These are phyloP conservation scores for Talaromyces sp. DNA, from an alignment of 2,329 filamentous ascomycete species.

Conservation along the genomic window DNA sequence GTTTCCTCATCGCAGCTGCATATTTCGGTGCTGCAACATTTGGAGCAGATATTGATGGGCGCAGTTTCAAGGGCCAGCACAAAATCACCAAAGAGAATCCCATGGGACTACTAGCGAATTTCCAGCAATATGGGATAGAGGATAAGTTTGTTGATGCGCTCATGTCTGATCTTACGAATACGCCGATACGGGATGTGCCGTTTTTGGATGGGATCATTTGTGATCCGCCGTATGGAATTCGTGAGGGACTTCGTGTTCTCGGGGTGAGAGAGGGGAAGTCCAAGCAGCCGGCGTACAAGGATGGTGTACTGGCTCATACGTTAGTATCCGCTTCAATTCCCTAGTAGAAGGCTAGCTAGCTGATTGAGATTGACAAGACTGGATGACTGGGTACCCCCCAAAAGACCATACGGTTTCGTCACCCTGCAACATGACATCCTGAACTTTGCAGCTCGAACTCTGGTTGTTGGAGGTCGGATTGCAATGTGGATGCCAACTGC, in stretches of 20 bases:
- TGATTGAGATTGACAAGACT: conserved; percentile 37
- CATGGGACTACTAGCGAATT: conserved; percentile 63
- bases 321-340: conserved; percentile 40
- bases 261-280: conserved; percentile 63
- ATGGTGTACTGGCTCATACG: conserved; percentile 68
- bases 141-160: conserved; percentile 71
- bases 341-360: not conserved
- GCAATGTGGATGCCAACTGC: conserved; percentile 98
- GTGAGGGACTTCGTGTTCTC: conserved; percentile 85
- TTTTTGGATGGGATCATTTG: conserved; percentile 89
- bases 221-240: conserved; percentile 92
- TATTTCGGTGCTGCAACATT: conserved; percentile 82
- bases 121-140: conserved; percentile 73
- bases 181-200: conserved; percentile 61
- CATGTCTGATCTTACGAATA: conserved; percentile 82
- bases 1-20: conserved; percentile 84
- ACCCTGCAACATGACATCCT: conserved; percentile 89
- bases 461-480: conserved; percentile 75
- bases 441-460: conserved; percentile 69
- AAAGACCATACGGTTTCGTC: conserved; percentile 86
- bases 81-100: conserved; percentile 46
- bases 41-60: conserved; percentile 90
- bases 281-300: conserved; percentile 59
- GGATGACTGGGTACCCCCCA: conserved; percentile 76
- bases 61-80: conserved; percentile 70